Percentiles rank a stretch among this genome's conserved stretches.
Conservation (phyloP, 495 filamentous ascomycete genomes). For the Tuber melanosporum region DNA sequence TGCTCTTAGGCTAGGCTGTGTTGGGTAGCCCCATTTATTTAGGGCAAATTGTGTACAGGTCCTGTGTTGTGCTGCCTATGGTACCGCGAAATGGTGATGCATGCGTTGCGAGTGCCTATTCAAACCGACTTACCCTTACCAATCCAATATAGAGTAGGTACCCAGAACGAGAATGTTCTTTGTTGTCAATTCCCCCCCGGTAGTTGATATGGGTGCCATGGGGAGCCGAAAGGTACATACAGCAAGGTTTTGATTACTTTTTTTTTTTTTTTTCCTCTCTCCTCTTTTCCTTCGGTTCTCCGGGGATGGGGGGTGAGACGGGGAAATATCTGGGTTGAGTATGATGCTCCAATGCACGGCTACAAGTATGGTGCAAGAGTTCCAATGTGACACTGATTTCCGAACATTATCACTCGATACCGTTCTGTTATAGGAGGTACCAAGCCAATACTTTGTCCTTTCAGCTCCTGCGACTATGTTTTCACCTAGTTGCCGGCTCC, state of each 20-base stretch:
- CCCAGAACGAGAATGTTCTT: not conserved
- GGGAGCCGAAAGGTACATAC: not conserved
- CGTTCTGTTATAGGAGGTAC: not conserved
- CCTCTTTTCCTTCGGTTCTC: not conserved
- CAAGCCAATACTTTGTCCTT: not conserved
- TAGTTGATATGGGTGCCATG: not conserved
- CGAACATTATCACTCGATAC: not conserved
- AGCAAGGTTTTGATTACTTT: not conserved
- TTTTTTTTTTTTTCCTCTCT: too few relatives aligned
- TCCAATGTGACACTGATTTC: not conserved
- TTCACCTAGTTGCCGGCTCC: not conserved
- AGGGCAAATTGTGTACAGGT: not conserved
- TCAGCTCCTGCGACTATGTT: not conserved
- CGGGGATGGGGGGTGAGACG: not conserved
- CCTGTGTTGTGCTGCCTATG: not conserved
- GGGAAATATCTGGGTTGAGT: not conserved
- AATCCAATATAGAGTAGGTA: constrained; percentile 2
- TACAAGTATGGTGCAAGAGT: not conserved
- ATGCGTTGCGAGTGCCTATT: not conserved
- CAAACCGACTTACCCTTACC: not conserved
- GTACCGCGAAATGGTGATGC: not conserved
- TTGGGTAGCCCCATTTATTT: not conserved
- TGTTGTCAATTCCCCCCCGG: not conserved
- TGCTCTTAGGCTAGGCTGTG: not conserved
- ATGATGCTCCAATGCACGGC: not conserved